Conservation (phyloP, 352 stramenopile species). For the Pythium folliculosum region DNA sequence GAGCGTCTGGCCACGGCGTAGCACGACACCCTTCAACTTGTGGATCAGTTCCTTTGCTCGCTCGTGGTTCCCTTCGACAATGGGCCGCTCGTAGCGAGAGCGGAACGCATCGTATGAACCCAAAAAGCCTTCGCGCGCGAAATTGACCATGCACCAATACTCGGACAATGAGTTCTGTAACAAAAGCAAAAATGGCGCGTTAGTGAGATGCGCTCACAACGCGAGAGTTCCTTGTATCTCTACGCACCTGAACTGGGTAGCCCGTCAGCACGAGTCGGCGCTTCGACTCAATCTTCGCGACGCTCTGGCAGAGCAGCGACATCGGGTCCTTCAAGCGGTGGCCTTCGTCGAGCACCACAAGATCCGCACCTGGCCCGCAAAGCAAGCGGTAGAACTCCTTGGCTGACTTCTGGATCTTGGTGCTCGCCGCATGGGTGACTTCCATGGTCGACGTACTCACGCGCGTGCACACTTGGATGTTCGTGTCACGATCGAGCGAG, state of each 20-base stretch:
- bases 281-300: conserved; percentile 74
- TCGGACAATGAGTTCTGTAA: conserved; percentile 92
- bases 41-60: conserved; percentile 72
- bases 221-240: neutral
- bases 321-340: conserved; percentile 88
- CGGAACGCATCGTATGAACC: conserved; percentile 79
- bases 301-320: conserved; percentile 80
- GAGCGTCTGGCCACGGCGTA: conserved; percentile 68
- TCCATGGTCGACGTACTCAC: conserved; percentile 70
- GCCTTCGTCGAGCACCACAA: conserved; percentile 88
- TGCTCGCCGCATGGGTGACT: conserved; percentile 48
- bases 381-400: conserved; percentile 56
- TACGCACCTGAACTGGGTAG: conserved; percentile 86
- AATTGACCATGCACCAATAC: conserved; percentile 93
- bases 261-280: conserved; percentile 91
- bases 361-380: conserved; percentile 63
- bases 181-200: conserved; percentile 15
- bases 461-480: conserved; percentile 66
- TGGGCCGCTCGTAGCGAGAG: conserved; percentile 75
- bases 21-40: conserved; percentile 62
- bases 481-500: conserved; percentile 38
- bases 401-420: conserved; percentile 55
- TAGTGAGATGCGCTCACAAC: neutral
- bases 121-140: conserved; percentile 73
- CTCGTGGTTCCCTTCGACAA: conserved; percentile 64